These are phyloP conservation scores for Ogataea degrootiae DNA, from an alignment of 805 yeast genomes.

Conservation along the genomic window DNA sequence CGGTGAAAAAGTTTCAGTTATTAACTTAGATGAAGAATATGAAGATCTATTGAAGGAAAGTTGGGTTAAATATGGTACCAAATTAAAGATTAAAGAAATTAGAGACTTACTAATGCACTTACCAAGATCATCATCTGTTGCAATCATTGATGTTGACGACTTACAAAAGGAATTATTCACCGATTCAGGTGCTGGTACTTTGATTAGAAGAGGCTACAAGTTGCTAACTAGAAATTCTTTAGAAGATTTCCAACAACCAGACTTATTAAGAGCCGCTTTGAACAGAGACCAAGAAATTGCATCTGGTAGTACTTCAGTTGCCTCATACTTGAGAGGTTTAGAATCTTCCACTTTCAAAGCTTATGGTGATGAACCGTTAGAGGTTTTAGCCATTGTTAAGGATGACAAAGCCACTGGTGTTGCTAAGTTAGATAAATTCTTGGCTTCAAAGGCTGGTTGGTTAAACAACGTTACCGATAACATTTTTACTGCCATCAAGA, in stretches of 20 bases:
- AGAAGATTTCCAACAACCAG: conserved; percentile 67
- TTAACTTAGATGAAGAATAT: conserved; percentile 94
- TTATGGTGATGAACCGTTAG: conserved; percentile 94
- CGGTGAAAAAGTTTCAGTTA: conserved; percentile 82
- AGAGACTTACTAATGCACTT: conserved; percentile 88
- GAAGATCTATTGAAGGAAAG: conserved; percentile 85
- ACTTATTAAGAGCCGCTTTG: conserved; percentile 69
- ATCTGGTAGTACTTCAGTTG: conserved; percentile 68
- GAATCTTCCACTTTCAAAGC: conserved; percentile 62
- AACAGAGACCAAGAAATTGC: conserved; percentile 71
- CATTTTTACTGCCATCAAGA: conserved; percentile 75
- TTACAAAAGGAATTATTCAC: conserved; percentile 96
- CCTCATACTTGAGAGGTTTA: conserved; percentile 72
- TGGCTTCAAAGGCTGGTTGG: conserved; percentile 91
- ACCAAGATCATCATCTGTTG: conserved; percentile 97
- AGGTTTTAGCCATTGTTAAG: conserved; percentile 83
- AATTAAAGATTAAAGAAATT: conserved; percentile 93
- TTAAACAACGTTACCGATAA: conserved; percentile 95
- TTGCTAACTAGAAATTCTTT: conserved; percentile 66
- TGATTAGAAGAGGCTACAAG: conserved; percentile 96
- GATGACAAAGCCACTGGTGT: conserved; percentile 39
- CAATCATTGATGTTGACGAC: conserved; percentile 92
- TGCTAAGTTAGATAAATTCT: conserved; percentile 77
- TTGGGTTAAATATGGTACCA: conserved; percentile 99
- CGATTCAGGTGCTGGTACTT: conserved; percentile 98